Base-by-base conservation (phyloP, 768 basidiomycete genomes). In the Boletus rex-veris region DNA sequence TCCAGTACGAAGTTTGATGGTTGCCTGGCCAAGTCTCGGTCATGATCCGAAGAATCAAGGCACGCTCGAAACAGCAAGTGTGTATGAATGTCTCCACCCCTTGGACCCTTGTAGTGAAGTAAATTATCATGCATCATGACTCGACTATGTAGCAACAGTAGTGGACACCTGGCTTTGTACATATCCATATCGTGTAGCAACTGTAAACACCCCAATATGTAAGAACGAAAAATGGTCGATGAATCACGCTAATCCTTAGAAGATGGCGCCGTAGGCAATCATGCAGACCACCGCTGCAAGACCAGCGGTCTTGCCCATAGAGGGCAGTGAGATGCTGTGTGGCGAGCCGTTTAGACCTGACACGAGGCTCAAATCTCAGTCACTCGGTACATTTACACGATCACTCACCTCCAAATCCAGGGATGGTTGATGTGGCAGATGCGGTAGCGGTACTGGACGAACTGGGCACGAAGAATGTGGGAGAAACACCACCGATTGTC, bases 1-100 rank as follows among this genome's bases (percentile, higher is more conserved):
- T 28, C 5, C 36, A 61, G 54, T 61, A 59, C 9, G 48, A 58
- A n/a, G 18, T 48, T 21, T 71, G 55, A 71, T 47, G 36, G 39
- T 24, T 48, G 80, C 37, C 53, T 28, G 37, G 33, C 31, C 36
- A 45, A 30, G 9, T n/a, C 15, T 12, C 21, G 6, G 26, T 30
- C 2, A 30, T 19, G 7, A 5, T 18, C 11, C 12, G 12, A 30
- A 2, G 37, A 12, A 26, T 0, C n/a, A 14, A 3, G 36, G 14
- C 18, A 37, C 28, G 24, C 8, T 30, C 18, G 6, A 21, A 53
- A 6, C 26, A 44, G 21, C 4, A 11, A 39, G 33, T 31, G 11
- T 45, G 30, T 49, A 8, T 16, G 7, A 18, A 8, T 31, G 15
- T 21, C 2, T 30, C 26, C 3, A 5, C 24, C 24, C 24, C 24